Evolutionary conservation across 345 rosid species (phyloP), one percentile per base, ranked within the genome.

Genomic region (Syzygium aromaticum): DNA sequence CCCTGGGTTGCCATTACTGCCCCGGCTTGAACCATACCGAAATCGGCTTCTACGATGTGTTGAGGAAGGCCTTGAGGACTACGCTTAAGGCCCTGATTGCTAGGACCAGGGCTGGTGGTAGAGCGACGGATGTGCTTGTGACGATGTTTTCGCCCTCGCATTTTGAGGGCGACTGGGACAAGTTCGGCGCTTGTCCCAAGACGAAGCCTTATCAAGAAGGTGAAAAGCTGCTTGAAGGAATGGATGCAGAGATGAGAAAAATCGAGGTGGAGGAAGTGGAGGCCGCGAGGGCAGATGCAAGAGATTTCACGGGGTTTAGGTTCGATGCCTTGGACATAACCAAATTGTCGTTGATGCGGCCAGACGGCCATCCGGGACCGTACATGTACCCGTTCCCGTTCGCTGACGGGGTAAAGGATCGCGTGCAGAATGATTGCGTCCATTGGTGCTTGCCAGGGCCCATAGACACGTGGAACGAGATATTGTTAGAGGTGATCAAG

Each of bases 381-480:
- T 98, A 94, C 59, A 94, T 96, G 98, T 43, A 95, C 85, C 93
- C 94, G 23, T 91, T 90, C 84, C 99, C 99, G 6, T 98, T 95
- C 84, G 96, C 94, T 12, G 89, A 94, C 82, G 99, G 98, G 19
- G 91, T 93, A 25, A 90, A 90, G 78, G 96, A 96, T 88, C 94
- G 88, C 46, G 97, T 96, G 43, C 99, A 93, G 77, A 98, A 98
- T 86, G 99, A 98, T 87, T 98, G 99, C 89, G 93, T 98, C 11
- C 99, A 96, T 86, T 98, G 99, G 99, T 98, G 99, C 89, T 88
- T 98, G 84, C 99, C 99, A 25, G 99, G 99, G 82, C 96, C 99
- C 16, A 87, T 98, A 3, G 99, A 98, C 89, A 94, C 99, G 27
- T 98, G 99, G 99, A 98, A 96, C 88, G 94, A 94, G 91, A 95